A percentile compares a stretch with the other conserved stretches of the same genome.
Evolutionary conservation across 2,329 filamentous ascomycete genomes (phyloP).

Genomic region (Ophiosphaerella korrae): DNA sequence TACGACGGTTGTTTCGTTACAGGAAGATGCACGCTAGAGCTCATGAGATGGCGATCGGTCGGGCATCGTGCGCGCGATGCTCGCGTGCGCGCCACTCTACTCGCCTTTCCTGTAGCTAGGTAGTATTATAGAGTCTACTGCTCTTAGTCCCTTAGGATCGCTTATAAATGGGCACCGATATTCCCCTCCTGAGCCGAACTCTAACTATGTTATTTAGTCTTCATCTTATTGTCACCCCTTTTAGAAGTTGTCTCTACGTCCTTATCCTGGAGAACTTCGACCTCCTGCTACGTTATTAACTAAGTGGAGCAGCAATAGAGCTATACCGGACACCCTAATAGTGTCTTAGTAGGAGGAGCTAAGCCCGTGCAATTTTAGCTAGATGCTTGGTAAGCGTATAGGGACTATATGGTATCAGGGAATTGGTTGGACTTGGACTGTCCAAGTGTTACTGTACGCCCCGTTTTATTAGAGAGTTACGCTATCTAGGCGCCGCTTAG

Average conservation of each 20-base stretch:
- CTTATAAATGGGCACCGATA: neutral
- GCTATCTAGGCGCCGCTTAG: constrained; percentile 6
- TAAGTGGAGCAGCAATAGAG: neutral
- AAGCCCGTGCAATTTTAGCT: neutral
- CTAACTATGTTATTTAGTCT: neutral
- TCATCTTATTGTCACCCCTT: too few relatives aligned
- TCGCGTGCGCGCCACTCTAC: too few relatives aligned
- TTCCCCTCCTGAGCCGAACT: neutral
- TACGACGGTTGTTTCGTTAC: too few relatives aligned
- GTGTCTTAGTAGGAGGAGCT: constrained; percentile 11
- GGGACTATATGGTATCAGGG: constrained; percentile 4
- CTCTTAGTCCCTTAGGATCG: constrained; percentile 1
- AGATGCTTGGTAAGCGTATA: constrained; percentile 1
- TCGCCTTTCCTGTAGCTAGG: neutral
- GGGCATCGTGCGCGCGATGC: too few relatives aligned
- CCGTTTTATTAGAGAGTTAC: constrained; percentile 4
- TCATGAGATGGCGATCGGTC: too few relatives aligned
- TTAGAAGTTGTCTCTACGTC: neutral
- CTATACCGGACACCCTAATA: constrained; percentile 1
- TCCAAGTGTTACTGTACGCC: constrained; percentile 1
- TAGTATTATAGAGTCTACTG: neutral
- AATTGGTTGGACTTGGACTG: constrained; percentile 4
- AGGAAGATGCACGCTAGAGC: too few relatives aligned
- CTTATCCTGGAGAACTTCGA: neutral
- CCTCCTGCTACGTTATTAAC: constrained; percentile 1